Percentiles rank a stretch among this genome's conserved stretches.
Evolutionary conservation across 768 basidiomycete species (phyloP).

Genomic region (Thelephora aurantiotincta): DNA sequence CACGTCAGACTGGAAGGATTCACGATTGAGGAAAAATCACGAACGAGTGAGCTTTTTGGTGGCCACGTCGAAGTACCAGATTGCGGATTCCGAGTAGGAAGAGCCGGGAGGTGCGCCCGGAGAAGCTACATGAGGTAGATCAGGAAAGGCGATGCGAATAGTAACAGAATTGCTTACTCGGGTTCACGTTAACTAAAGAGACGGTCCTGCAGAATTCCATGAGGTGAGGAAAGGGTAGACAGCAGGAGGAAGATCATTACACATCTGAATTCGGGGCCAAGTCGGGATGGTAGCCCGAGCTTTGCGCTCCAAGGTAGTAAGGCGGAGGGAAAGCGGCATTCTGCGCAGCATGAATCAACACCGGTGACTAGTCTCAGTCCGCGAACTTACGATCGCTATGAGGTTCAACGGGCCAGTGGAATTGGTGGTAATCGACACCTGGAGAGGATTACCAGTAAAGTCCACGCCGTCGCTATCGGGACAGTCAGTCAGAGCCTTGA

Average conservation of each 20-base stretch:
- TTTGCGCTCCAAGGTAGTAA: slow-evolving; percentile 24
- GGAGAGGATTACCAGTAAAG: neutral
- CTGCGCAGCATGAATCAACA: slow-evolving; percentile 10
- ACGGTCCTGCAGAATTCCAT: slow-evolving; percentile 15
- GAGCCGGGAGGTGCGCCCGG: slow-evolving; percentile 18
- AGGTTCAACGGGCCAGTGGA: slow-evolving; percentile 18
- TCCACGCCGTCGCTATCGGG: neutral
- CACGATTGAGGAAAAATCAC: slow-evolving; percentile 1
- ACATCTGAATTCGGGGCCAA: neutral
- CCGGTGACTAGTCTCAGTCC: neutral
- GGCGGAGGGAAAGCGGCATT: slow-evolving; percentile 24
- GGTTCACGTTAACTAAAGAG: slow-evolving; percentile 21
- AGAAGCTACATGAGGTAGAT: slow-evolving; percentile 15
- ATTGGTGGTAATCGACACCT: neutral
- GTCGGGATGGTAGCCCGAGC: slow-evolving; percentile 3
- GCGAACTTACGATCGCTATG: slow-evolving; percentile 20
- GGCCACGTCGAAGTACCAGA: slow-evolving; percentile 27
- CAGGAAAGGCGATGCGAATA: neutral
- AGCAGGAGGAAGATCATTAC: neutral
- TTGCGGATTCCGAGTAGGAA: slow-evolving; percentile 26
- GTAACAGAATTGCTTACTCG: neutral
- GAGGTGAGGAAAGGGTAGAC: neutral
- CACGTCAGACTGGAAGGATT: neutral
- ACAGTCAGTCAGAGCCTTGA: neutral
- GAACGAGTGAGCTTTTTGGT: slow-evolving; percentile 28